Percentiles rank a stretch among this genome's conserved stretches.
These are phyloP conservation scores for Cephalotrichum gorgonifer DNA, from an alignment of 2,329 filamentous ascomycete species.

Conservation along the genomic window DNA sequence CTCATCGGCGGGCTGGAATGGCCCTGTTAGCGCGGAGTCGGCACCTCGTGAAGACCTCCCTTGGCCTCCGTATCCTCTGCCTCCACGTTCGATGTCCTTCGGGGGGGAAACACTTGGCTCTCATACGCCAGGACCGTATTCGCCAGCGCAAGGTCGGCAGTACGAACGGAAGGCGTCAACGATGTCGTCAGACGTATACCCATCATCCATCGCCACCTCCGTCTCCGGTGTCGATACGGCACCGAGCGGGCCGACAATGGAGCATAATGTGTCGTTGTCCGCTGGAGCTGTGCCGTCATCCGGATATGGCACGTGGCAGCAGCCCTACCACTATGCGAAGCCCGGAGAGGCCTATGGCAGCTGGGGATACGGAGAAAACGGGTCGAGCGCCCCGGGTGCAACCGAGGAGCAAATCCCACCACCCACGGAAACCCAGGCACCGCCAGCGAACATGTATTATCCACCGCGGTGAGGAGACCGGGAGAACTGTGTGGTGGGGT, in stretches of 20 bases:
- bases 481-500: not conserved
- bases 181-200: conserved; percentile 32
- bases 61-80: conserved; percentile 31
- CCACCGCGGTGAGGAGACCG: conserved; percentile 13
- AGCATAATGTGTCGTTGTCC: conserved; percentile 24
- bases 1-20: conserved; percentile 30
- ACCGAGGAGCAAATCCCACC: conserved; percentile 13
- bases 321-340: conserved; percentile 31
- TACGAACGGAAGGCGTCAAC: conserved; percentile 32
- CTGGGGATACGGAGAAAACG: conserved; percentile 23
- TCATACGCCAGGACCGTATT: not conserved
- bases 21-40: conserved; percentile 20
- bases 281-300: conserved; percentile 25
- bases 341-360: conserved; percentile 23
- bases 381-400: conserved; percentile 2
- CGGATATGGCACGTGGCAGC: conserved; percentile 32
- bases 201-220: conserved; percentile 24
- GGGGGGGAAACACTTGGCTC: conserved; percentile 26
- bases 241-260: conserved; percentile 19
- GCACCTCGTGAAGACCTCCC: conserved; percentile 30
- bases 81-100: conserved; percentile 37
- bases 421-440: conserved; percentile 13
- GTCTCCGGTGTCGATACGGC: conserved; percentile 24
- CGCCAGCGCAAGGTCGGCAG: conserved; percentile 13
- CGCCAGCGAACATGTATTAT: conserved; percentile 21